phyloP scores from a whole-genome alignment of 345 rosid genomes.

The Boechera retrofracta region DNA sequence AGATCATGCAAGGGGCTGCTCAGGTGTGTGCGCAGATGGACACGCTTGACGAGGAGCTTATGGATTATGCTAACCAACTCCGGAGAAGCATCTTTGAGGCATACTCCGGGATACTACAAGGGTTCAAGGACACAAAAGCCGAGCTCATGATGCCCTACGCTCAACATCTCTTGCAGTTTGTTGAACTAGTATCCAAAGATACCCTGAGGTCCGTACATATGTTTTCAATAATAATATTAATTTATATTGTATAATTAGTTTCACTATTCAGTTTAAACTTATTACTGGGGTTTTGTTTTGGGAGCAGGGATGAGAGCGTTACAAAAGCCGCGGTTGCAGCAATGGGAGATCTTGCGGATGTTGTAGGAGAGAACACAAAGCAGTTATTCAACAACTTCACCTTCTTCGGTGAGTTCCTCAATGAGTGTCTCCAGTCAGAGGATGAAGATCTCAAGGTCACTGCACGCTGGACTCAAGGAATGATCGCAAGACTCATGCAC shows the following conservation, averaged over 20 bases:
- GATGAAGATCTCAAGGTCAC: slow-evolving; percentile 88
- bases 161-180: slow-evolving; percentile 77
- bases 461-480: slow-evolving; percentile 83
- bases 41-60: slow-evolving; percentile 70
- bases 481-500: slow-evolving; percentile 82
- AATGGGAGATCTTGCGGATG: slow-evolving; percentile 93
- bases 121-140: slow-evolving; percentile 76
- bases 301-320: slow-evolving; percentile 77
- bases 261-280: background rate
- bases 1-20: slow-evolving; percentile 89
- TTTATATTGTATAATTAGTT: background rate
- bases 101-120: slow-evolving; percentile 92
- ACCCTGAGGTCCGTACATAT: slow-evolving; percentile 52
- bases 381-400: slow-evolving; percentile 62
- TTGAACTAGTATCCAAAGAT: slow-evolving; percentile 77
- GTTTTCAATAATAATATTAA: background rate
- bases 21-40: slow-evolving; percentile 76
- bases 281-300: slow-evolving; percentile 2
- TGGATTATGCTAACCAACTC: slow-evolving; percentile 87
- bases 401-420: slow-evolving; percentile 65
- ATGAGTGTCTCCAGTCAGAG: slow-evolving; percentile 79
- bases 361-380: slow-evolving; percentile 76
- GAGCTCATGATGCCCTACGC: slow-evolving; percentile 88
- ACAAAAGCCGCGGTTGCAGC: slow-evolving; percentile 91
- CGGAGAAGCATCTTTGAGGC: slow-evolving; percentile 90